These are phyloP conservation scores for Aspergillus novoparasiticus DNA, from an alignment of 2,329 filamentous ascomycete species.

Conservation along the genomic window DNA sequence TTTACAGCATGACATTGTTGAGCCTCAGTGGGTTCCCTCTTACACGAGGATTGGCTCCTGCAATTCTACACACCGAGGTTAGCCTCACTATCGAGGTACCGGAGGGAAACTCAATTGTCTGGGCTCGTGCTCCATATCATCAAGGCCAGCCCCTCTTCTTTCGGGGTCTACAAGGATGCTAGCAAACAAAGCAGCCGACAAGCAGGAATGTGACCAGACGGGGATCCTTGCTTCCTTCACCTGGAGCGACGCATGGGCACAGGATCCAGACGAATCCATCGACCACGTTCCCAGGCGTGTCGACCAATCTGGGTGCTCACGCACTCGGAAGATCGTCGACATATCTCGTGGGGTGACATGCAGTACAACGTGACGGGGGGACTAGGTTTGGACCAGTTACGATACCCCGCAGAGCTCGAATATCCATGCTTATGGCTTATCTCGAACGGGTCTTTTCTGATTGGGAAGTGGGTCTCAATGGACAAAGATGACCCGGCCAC, in stretches of 20 bases:
- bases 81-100: not conserved
- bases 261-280: not conserved
- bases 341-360: not conserved
- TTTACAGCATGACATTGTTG: not conserved
- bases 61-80: not conserved
- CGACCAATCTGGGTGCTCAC: not conserved
- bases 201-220: not conserved
- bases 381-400: not conserved
- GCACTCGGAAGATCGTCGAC: not conserved
- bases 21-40: not conserved
- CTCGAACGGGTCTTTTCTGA: not conserved
- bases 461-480: not conserved
- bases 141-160: not conserved
- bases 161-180: not conserved
- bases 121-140: not conserved
- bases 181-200: not conserved
- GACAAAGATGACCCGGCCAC: not conserved
- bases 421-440: not conserved
- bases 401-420: slow-evolving; percentile 2
- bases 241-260: not conserved
- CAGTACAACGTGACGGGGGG: not conserved
- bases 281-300: not conserved
- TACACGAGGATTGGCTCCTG: not conserved
- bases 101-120: not conserved
- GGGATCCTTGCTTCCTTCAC: not conserved